phyloP scores from a whole-genome alignment of 2,329 filamentous ascomycete genomes.

The Knufia petricola region DNA sequence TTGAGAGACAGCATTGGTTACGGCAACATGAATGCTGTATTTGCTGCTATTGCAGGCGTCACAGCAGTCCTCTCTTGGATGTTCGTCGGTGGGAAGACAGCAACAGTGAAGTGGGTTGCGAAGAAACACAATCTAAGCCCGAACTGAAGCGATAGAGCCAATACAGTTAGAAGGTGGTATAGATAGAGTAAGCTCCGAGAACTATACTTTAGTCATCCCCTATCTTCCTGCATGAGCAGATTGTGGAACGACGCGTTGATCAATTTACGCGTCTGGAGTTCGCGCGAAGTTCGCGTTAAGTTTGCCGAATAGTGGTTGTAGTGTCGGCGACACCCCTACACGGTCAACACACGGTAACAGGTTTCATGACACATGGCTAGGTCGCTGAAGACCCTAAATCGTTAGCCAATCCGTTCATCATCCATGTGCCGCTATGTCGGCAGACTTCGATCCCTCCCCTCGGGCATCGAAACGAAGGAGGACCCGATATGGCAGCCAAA shows the following conservation, averaged over 20 bases:
- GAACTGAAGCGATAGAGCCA: too few relatives aligned
- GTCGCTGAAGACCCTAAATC: too few relatives aligned
- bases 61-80: slow-evolving; percentile 19
- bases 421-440: slow-evolving; percentile 7
- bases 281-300: slow-evolving; percentile 12
- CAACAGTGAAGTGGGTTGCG: slow-evolving; percentile 1
- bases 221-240: too few relatives aligned
- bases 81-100: slow-evolving; percentile 19
- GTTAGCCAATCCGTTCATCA: neutral
- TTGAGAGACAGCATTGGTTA: slow-evolving; percentile 19
- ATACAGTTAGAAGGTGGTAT: too few relatives aligned
- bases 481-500: slow-evolving; percentile 17
- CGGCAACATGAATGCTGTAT: slow-evolving; percentile 20
- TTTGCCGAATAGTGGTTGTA: neutral
- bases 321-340: too few relatives aligned
- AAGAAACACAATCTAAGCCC: neutral
- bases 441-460: slow-evolving; percentile 15
- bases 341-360: too few relatives aligned
- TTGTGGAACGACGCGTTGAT: neutral
- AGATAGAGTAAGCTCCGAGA: too few relatives aligned
- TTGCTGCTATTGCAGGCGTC: slow-evolving; percentile 16
- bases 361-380: too few relatives aligned
- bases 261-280: slow-evolving; percentile 11
- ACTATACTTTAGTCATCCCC: too few relatives aligned
- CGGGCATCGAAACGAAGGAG: slow-evolving; percentile 19